Conservation (phyloP, 129 eudicot species). For the Helianthus tuberosus region DNA sequence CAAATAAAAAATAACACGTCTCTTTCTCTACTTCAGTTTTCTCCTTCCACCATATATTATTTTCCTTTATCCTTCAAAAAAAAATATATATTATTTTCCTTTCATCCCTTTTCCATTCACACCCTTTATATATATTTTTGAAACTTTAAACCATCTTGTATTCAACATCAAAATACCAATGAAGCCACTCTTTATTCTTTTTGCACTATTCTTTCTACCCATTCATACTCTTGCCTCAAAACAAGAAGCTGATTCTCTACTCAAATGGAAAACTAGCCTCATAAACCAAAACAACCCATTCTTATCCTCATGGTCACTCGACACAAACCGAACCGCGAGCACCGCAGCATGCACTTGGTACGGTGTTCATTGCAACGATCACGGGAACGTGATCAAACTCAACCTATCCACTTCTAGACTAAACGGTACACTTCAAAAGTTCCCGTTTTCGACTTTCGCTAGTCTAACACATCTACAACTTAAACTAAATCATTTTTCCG, state of each 20-base stretch:
- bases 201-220: neutral
- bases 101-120: too few relatives aligned
- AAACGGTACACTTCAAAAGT: conserved; percentile 24
- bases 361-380: conserved; percentile 35
- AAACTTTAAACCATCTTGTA: neutral
- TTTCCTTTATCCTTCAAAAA: too few relatives aligned
- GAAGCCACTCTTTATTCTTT: conserved; percentile 7
- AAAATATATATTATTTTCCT: too few relatives aligned
- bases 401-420: conserved; percentile 24
- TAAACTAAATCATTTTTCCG: conserved; percentile 16
- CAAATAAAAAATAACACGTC: too few relatives aligned
- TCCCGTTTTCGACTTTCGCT: conserved; percentile 25
- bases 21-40: too few relatives aligned
- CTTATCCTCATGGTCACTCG: conserved; percentile 31
- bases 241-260: conserved; percentile 25
- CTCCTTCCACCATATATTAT: too few relatives aligned
- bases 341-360: conserved; percentile 42
- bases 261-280: conserved; percentile 35
- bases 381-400: conserved; percentile 19
- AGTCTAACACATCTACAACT: conserved; percentile 33
- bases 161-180: neutral
- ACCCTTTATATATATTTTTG: too few relatives aligned
- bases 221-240: conserved; percentile 5
- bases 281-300: conserved; percentile 19
- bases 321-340: conserved; percentile 1